Base-by-base conservation (phyloP, 2,329 filamentous ascomycete species). In the Trichoderma gracile region DNA sequence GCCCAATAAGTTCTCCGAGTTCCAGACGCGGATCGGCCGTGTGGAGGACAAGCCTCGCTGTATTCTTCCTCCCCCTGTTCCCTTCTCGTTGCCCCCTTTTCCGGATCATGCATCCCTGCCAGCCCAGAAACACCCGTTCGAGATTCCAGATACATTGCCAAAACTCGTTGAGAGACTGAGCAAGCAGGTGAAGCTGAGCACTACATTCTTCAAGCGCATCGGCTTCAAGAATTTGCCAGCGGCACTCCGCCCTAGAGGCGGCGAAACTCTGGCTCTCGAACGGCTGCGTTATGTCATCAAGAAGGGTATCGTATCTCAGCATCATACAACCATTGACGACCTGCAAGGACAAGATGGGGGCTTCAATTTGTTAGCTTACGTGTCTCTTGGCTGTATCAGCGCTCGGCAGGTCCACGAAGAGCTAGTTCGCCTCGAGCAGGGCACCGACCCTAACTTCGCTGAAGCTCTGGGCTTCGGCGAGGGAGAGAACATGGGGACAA, bases 281-380 rank as follows among this genome's bases (percentile, higher is more conserved):
- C 84, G 90, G 0, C 74, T 93, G 2, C 71, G 77, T 3, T 80
- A 89, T 68, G 78, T 92, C 4, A 79, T 92, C 57, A 79, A 79
- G 9, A 84, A 82, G 1, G 88, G 88, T 1, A 78, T 82, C 7
- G 85, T 89, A 76, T 83, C 80, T 0, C 76, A 77, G 1, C 94
- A 93, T 74, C 89, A 91, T 71, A 81, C 85, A 19, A 90, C 88
- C 0, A 83, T 90, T 2, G 92, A 93, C 65, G 89, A 88, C 0
- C 80, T 93, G 1, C 73, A 93, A 0, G 90, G 90, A 1, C 72
- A 80, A 1, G 88, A 92, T 68, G 92, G 88, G 71, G 90, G 87
- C 70, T 92, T 90, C 3, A 93, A 93, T 66, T 78, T 94, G 0
- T 92, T 90, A 0, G 88, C 86, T 0, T 94, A 86, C 73, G 80